Evolutionary conservation across 1,139 yeast species (phyloP).

Genomic region (Magnusiomyces fungicola): DNA sequence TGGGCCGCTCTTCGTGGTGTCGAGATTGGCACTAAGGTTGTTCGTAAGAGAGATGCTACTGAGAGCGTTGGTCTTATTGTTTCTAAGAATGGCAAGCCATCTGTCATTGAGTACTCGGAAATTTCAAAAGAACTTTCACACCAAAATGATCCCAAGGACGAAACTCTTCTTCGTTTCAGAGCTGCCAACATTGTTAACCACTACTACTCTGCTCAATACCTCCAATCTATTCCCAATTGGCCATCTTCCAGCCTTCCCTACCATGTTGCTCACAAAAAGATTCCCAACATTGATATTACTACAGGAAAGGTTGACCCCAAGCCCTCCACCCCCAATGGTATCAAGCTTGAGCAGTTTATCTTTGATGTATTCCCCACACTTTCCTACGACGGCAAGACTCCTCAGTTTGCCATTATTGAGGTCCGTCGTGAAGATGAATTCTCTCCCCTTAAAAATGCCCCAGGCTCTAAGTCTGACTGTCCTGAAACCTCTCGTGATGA

Average conservation of each 20-base stretch:
- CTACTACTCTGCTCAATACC: slow-evolving; percentile 75
- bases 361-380: slow-evolving; percentile 92
- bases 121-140: slow-evolving; percentile 69
- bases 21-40: slow-evolving; percentile 88
- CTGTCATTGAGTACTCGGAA: slow-evolving; percentile 94
- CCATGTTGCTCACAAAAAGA: slow-evolving; percentile 91
- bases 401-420: slow-evolving; percentile 77
- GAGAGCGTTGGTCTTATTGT: slow-evolving; percentile 95
- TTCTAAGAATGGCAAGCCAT: slow-evolving; percentile 54
- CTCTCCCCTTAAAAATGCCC: slow-evolving; percentile 89
- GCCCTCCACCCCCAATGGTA: slow-evolving; percentile 78
- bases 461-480: slow-evolving; percentile 72
- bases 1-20: slow-evolving; percentile 56
- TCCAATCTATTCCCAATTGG: slow-evolving; percentile 63
- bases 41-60: slow-evolving; percentile 77
- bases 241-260: slow-evolving; percentile 65
- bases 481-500: slow-evolving; percentile 75
- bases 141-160: slow-evolving; percentile 38
- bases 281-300: slow-evolving; percentile 48
- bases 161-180: slow-evolving; percentile 54
- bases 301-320: slow-evolving; percentile 42
- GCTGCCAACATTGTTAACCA: slow-evolving; percentile 98
- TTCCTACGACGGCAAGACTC: slow-evolving; percentile 40
- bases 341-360: slow-evolving; percentile 92
- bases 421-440: slow-evolving; percentile 82